A percentile compares a stretch with the other conserved stretches of the same genome.
Conservation (phyloP, 371 early-diverging fungal genomes). For the Basidiobolus meristosporus region DNA sequence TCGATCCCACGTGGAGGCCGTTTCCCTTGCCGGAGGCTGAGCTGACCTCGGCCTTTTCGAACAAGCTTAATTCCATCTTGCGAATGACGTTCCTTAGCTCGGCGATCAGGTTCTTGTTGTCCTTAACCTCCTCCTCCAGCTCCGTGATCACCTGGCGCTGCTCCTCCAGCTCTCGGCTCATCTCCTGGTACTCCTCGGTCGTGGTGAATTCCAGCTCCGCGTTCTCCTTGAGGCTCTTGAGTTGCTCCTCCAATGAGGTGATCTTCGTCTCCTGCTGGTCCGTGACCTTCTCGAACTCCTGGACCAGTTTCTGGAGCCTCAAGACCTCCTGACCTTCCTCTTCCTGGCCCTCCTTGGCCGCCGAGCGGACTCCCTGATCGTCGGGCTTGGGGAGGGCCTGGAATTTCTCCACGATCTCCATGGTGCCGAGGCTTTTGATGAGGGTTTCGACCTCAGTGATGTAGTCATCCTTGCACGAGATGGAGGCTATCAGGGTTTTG, state of each 20-base stretch:
- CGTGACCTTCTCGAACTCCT: conserved; percentile 1
- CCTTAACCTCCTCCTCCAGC: conserved; percentile 13
- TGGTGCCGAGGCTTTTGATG: too few species aligned
- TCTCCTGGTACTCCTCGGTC: conserved; percentile 13
- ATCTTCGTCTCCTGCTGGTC: conserved; percentile 15
- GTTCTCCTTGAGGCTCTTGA: conserved; percentile 12
- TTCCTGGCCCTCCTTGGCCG: conserved; percentile 1
- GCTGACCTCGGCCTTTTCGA: conserved; percentile 2
- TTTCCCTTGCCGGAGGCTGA: background rate
- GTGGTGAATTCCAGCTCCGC: conserved; percentile 11
- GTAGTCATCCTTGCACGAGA: too few species aligned
- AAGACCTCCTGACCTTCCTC: background rate
- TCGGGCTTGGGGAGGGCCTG: too few species aligned
- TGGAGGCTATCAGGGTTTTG: too few species aligned
- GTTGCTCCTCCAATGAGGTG: conserved; percentile 10
- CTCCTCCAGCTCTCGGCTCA: conserved; percentile 15
- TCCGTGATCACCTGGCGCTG: conserved; percentile 15
- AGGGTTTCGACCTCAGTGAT: too few species aligned
- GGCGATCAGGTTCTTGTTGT: conserved; percentile 3
- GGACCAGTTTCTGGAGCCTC: background rate
- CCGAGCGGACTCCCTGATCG: too few species aligned
- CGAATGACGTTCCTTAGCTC: conserved; percentile 10
- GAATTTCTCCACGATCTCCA: too few species aligned
- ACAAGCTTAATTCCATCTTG: conserved; percentile 6
- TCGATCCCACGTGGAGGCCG: background rate